A percentile compares a stretch with the other conserved stretches of the same genome.
These are phyloP conservation scores for Chlamydomonas sp. DNA, from an alignment of 139 green algal species.

Conservation along the genomic window DNA sequence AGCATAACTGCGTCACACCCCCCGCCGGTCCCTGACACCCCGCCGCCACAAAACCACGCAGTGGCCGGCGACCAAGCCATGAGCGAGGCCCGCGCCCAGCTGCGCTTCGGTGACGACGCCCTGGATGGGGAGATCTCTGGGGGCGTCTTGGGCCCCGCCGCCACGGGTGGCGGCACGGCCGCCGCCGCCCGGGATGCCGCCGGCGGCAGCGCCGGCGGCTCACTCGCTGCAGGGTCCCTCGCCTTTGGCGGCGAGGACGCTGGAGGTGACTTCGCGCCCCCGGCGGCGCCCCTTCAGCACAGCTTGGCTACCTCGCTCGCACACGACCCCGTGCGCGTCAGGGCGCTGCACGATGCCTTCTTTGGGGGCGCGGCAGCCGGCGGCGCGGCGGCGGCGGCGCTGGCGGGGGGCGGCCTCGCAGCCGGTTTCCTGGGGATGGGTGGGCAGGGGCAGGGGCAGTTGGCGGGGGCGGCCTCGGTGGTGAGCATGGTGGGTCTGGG, in stretches of 20 bases:
- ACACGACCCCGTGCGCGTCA: constrained; percentile 64
- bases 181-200: neutral
- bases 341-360: constrained; percentile 59
- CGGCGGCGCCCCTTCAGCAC: constrained; percentile 59
- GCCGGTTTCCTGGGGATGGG: too few species aligned
- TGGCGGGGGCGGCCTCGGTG: too few species aligned
- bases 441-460: neutral
- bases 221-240: neutral
- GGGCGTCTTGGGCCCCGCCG: constrained; percentile 7
- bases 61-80: constrained; percentile 34
- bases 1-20: neutral
- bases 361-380: constrained; percentile 21
- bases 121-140: constrained; percentile 7
- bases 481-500: neutral
- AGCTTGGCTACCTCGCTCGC: constrained; percentile 67
- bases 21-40: neutral
- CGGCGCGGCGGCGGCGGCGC: neutral
- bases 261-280: neutral
- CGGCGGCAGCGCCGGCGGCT: constrained; percentile 1
- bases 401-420: neutral
- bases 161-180: neutral
- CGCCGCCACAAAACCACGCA: neutral
- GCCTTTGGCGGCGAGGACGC: neutral
- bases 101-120: constrained; percentile 25
- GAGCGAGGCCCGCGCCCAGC: constrained; percentile 16